Evolutionary conservation across 305 asterid species (phyloP).

Genomic region (Rubia occidens): DNA sequence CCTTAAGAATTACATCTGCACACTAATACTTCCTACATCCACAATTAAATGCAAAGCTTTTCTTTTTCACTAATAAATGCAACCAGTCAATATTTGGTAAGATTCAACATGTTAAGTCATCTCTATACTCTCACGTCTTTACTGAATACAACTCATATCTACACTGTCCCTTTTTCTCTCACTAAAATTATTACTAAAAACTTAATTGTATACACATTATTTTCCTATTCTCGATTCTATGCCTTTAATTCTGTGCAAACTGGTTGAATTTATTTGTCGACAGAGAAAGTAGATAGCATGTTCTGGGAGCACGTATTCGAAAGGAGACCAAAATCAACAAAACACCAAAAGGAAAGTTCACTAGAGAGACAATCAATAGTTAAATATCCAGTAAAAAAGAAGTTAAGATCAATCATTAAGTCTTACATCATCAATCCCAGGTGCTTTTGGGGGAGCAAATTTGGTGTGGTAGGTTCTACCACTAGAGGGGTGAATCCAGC

Average conservation of each 20-base stretch:
- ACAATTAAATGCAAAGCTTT: too few relatives aligned
- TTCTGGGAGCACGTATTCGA: not conserved
- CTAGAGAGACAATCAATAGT: not conserved
- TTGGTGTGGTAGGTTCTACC: slow-evolving; percentile 74
- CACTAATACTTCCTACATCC: not conserved
- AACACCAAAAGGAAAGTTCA: not conserved
- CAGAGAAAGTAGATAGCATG: not conserved
- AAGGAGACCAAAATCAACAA: not conserved
- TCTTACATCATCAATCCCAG: slow-evolving; percentile 63
- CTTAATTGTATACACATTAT: too few relatives aligned
- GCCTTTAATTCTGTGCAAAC: too few relatives aligned
- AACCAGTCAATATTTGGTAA: too few relatives aligned
- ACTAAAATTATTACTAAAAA: too few relatives aligned
- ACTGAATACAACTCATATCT: too few relatives aligned
- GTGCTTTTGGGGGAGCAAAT: slow-evolving; percentile 69
- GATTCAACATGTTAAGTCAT: too few relatives aligned
- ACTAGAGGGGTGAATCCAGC: slow-evolving; percentile 90
- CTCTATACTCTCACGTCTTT: too few relatives aligned
- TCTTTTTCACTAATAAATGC: too few relatives aligned
- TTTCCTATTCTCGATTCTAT: too few relatives aligned
- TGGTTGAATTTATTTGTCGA: too few relatives aligned
- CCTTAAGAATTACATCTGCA: not conserved
- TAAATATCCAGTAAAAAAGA: not conserved
- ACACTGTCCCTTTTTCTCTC: too few relatives aligned
- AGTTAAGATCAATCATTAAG: not conserved